Conservation (phyloP, 2,329 filamentous ascomycete species). For the Cladophialophora bantiana region DNA sequence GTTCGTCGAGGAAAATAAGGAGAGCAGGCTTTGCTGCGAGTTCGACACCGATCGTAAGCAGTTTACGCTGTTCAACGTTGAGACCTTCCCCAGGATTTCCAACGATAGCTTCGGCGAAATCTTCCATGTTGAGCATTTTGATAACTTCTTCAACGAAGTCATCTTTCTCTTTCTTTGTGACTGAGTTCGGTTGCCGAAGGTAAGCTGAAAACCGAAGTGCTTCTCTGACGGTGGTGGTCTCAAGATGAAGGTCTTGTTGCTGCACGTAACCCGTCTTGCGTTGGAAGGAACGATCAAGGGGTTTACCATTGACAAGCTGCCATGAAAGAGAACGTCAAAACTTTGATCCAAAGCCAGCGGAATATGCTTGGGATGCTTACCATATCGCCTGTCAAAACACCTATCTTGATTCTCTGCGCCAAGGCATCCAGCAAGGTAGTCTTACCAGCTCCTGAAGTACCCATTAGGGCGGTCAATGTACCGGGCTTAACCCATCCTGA, state of each 20-base stretch:
- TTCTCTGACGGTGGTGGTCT: slow-evolving; percentile 69
- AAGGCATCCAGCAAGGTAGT: slow-evolving; percentile 66
- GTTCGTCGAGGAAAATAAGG: slow-evolving; percentile 71
- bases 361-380: slow-evolving; percentile 16
- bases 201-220: slow-evolving; percentile 84
- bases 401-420: slow-evolving; percentile 63
- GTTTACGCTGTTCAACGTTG: slow-evolving; percentile 69
- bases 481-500: slow-evolving; percentile 64
- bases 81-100: slow-evolving; percentile 82
- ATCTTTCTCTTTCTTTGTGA: slow-evolving; percentile 75
- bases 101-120: slow-evolving; percentile 87
- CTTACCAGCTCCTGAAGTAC: slow-evolving; percentile 69
- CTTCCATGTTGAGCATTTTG: slow-evolving; percentile 83
- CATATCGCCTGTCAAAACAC: slow-evolving; percentile 71
- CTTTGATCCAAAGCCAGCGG: background rate
- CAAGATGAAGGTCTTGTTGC: slow-evolving; percentile 71
- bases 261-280: slow-evolving; percentile 73
- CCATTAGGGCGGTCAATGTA: slow-evolving; percentile 65
- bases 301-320: slow-evolving; percentile 64
- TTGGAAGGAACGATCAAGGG: slow-evolving; percentile 65
- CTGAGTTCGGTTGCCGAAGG: slow-evolving; percentile 78
- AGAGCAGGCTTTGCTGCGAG: slow-evolving; percentile 72
- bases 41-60: slow-evolving; percentile 91
- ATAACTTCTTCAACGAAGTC: slow-evolving; percentile 89
- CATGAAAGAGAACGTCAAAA: background rate